Percentiles rank a stretch among this genome's conserved stretches.
Evolutionary conservation across 2,329 filamentous ascomycete genomes (phyloP).

Genomic region (Sordariomycetes sp.): DNA sequence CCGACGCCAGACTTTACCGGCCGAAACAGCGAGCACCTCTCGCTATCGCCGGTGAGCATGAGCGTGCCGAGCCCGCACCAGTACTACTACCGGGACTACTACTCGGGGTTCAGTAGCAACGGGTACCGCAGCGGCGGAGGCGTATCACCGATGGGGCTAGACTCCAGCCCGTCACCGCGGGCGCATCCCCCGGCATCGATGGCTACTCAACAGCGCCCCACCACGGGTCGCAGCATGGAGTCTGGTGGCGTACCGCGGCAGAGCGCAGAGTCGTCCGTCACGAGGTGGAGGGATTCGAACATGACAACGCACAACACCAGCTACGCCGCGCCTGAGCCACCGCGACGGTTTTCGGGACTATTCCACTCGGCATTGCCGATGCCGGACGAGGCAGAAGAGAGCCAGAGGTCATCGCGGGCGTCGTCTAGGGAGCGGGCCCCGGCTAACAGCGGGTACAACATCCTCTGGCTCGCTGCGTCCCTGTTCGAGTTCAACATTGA

Average conservation of each 20-base stretch:
- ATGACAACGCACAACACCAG: constrained; percentile 39
- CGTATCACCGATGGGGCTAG: constrained; percentile 44
- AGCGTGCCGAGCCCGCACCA: constrained; percentile 39
- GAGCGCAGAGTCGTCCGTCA: constrained; percentile 38
- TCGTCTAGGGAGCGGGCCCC: constrained; percentile 48
- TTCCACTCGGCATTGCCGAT: constrained; percentile 84
- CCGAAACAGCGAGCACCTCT: constrained; percentile 57
- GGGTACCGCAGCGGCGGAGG: constrained; percentile 1
- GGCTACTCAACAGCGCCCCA: constrained; percentile 28
- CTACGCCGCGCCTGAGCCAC: constrained; percentile 29
- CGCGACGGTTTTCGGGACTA: constrained; percentile 58
- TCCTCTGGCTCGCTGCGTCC: constrained; percentile 85
- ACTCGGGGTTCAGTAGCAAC: constrained; percentile 20
- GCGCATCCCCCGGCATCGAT: constrained; percentile 26
- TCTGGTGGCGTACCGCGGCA: constrained; percentile 37
- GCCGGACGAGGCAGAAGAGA: constrained; percentile 52
- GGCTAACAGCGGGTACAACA: constrained; percentile 49
- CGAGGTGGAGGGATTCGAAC: constrained; percentile 40
- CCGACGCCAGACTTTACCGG: constrained; percentile 57
- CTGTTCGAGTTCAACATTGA: constrained; percentile 97
- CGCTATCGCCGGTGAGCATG: constrained; percentile 41
- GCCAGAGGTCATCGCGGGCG: constrained; percentile 42
- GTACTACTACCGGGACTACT: constrained; percentile 46
- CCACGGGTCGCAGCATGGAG: constrained; percentile 50
- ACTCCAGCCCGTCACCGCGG: constrained; percentile 36